Base-by-base conservation (phyloP, 768 basidiomycete species). In the Boletus rufocinnamomeus region DNA sequence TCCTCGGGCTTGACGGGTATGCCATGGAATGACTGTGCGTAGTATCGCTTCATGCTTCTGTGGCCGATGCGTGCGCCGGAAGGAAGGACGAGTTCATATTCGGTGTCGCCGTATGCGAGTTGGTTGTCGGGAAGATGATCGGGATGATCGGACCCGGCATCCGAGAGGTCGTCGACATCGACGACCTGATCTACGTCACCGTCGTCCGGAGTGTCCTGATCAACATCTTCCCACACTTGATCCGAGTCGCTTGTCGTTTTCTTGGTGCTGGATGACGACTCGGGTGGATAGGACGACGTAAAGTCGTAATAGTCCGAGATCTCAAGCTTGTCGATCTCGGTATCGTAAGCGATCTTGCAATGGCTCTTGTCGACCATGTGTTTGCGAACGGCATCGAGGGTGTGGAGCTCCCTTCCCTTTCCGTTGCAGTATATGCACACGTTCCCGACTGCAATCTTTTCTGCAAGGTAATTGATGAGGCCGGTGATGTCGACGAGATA, bases 321-420 rank as follows among this genome's bases (percentile, higher is more conserved):
- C 64, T 96, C 95, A 52, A 95, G 83, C 43, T 86, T 83, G 68
- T 98, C 93, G 40, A 77, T 69, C 65, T 91, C 87, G 1, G 82
- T 75, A 58, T 94, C 92, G 73, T 96, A 98, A 0, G 92, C 89
- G 62, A 99, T 85, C 76, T 97, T 98, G 82, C 95, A 98, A 69
- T 99, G 97, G 57, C 84, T 82, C 76, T 98, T 98, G 79, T 95
- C 95, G 41, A 84, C 60, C 97, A 99, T 99, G 71, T 99, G 97
- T 68, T 91, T 92, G 64, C 95, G 80, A 6, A 93, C 95, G 0
- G 95, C 96, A 4, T 93, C 89, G 53, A 95, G 69, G 17, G 85
- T 88, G 57, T 86, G 83, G 74, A 94, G 94, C 66, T 93, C 94
- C 59, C 86, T 77, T 44, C 93, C 84, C 60, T 82, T 86, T 35